These are phyloP conservation scores for Scenedesmus sp. DNA, from an alignment of 163 green algal genomes.

Conservation along the genomic window DNA sequence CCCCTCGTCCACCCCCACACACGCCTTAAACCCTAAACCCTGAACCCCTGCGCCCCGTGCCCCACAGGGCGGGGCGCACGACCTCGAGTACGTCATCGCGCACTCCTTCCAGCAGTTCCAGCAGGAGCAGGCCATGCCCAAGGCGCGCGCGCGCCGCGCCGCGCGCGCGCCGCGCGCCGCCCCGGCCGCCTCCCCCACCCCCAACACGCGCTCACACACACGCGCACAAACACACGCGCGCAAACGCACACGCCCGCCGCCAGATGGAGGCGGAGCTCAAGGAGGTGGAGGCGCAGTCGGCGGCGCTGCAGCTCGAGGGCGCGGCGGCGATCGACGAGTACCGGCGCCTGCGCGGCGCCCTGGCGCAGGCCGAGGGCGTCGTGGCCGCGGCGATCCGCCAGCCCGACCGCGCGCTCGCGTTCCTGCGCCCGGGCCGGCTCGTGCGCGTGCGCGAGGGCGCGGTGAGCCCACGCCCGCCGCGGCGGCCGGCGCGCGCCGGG, in stretches of 20 bases:
- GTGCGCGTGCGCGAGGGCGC: constrained; percentile 58
- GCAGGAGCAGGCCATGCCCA: constrained; percentile 73
- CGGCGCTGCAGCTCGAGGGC: constrained; percentile 37
- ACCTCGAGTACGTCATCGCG: constrained; percentile 90
- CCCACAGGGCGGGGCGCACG: constrained; percentile 66
- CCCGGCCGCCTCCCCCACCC: not conserved
- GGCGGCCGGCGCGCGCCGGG: not conserved
- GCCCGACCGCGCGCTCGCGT: constrained; percentile 79
- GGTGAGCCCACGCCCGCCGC: constrained; percentile 23
- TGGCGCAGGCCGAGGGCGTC: constrained; percentile 51
- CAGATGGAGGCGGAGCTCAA: constrained; percentile 44
- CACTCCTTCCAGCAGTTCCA: constrained; percentile 97
- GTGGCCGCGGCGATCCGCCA: constrained; percentile 65
- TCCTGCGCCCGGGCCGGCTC: constrained; percentile 86
- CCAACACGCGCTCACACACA: not conserved
- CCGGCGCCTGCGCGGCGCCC: constrained; percentile 50
- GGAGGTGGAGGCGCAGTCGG: constrained; percentile 15
- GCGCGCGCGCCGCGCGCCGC: no score
- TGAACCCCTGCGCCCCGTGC: no score
- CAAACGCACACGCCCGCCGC: not conserved
- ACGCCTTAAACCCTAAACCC: no score
- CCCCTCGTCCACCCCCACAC: no score
- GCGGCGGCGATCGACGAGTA: constrained; percentile 56
- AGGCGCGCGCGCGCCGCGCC: constrained; percentile 42
- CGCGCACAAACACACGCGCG: not conserved